phyloP scores from a whole-genome alignment of 768 basidiomycete species.

The Guyanaporus albipodus region DNA sequence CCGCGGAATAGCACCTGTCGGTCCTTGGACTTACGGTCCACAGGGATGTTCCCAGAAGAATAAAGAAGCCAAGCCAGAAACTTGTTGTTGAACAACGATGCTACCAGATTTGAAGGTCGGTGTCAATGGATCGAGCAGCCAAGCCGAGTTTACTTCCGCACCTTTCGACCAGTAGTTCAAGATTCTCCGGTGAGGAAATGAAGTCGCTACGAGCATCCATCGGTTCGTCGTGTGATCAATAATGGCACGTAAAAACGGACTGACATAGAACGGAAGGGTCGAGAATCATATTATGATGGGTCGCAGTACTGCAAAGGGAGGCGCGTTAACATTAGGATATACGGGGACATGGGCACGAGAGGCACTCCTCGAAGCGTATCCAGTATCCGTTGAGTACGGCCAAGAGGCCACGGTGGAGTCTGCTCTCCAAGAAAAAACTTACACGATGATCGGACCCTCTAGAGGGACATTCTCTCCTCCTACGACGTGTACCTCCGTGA shows the following conservation, averaged over 20 bases:
- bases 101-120: constrained; percentile 34
- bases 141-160: constrained; percentile 25
- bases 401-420: not conserved
- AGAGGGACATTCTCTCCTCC: constrained; percentile 85
- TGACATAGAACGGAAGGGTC: constrained; percentile 80
- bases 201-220: constrained; percentile 51
- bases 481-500: constrained; percentile 81
- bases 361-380: not conserved
- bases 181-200: constrained; percentile 76
- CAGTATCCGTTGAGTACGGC: constrained; percentile 3
- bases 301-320: constrained; percentile 55
- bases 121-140: constrained; percentile 9
- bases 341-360: not conserved
- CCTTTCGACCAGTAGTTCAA: constrained; percentile 97
- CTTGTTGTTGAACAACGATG: constrained; percentile 79
- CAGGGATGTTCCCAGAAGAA: constrained; percentile 95
- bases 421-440: constrained; percentile 32
- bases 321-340: constrained; percentile 10
- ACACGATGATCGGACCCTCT: constrained; percentile 93
- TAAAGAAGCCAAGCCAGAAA: constrained; percentile 67
- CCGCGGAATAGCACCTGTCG: constrained; percentile 83
- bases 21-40: constrained; percentile 93
- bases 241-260: constrained; percentile 28
- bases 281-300: constrained; percentile 95
- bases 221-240: constrained; percentile 14